These are phyloP conservation scores for Thraustotheca clavata DNA, from an alignment of 352 stramenopile genomes.

Conservation along the genomic window DNA sequence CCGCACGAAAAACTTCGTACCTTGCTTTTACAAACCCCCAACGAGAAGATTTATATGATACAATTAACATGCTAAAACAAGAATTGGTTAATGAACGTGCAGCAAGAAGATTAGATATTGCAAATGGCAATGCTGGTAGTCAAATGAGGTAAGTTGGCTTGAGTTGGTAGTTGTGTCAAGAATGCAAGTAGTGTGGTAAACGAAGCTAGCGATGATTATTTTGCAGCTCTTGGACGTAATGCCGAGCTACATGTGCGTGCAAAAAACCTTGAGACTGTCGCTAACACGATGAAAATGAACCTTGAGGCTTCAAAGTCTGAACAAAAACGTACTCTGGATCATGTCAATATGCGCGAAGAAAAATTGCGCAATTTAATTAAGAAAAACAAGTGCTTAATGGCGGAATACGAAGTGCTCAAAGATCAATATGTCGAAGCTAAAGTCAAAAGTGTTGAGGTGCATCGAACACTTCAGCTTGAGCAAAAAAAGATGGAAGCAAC, in stretches of 20 bases:
- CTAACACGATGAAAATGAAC: slow-evolving; percentile 9
- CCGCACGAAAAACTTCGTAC: not conserved
- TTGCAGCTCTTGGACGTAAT: slow-evolving; percentile 12
- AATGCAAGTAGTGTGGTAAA: not conserved
- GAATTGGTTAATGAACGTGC: slow-evolving; percentile 10
- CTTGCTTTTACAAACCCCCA: not conserved
- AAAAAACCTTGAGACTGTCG: slow-evolving; percentile 12
- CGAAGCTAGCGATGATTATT: slow-evolving; percentile 3
- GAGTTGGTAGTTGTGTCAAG: not conserved
- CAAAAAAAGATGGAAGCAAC: slow-evolving; percentile 5
- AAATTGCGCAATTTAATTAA: slow-evolving; percentile 21
- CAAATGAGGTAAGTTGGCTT: not conserved
- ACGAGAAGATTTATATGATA: slow-evolving; percentile 21
- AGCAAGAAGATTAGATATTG: not conserved
- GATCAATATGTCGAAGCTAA: slow-evolving; percentile 20
- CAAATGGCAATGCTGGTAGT: not conserved
- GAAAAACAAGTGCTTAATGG: slow-evolving; percentile 23
- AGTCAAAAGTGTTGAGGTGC: slow-evolving; percentile 20
- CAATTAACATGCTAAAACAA: slow-evolving; percentile 11
- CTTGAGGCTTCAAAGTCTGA: slow-evolving; percentile 11
- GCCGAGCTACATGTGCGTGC: slow-evolving; percentile 18
- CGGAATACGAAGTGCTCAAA: slow-evolving; percentile 20
- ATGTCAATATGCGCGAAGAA: slow-evolving; percentile 16
- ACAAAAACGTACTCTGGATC: slow-evolving; percentile 15
- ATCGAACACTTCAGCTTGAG: slow-evolving; percentile 16